Conservation (phyloP, 2,329 filamentous ascomycete species). For the Zasmidium citrigriseum region DNA sequence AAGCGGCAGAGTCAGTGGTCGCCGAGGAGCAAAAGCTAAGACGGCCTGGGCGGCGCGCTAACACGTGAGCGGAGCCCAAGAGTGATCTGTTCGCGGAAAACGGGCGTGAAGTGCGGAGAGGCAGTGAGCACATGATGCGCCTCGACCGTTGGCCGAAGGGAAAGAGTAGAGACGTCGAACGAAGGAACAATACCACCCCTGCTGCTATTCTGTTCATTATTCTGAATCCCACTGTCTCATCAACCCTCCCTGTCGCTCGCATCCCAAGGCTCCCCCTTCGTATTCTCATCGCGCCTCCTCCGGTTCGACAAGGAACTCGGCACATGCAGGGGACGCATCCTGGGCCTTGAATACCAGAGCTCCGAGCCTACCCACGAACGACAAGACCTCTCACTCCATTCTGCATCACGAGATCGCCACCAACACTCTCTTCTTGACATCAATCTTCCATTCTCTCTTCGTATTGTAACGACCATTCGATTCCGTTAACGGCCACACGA, state of each 20-base stretch:
- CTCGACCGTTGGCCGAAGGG: no score
- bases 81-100: no score
- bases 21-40: no score
- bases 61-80: no score
- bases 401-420: background rate
- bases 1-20: no score
- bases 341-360: background rate
- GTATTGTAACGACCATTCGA: no score
- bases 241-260: background rate
- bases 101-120: no score
- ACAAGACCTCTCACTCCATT: background rate
- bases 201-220: background rate
- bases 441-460: background rate
- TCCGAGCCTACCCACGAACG: background rate
- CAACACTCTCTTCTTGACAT: background rate
- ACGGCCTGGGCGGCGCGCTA: no score
- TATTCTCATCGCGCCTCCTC: background rate
- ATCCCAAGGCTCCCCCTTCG: background rate
- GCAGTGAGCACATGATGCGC: no score
- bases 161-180: no score
- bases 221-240: background rate
- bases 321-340: background rate
- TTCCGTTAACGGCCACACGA: background rate
- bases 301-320: background rate
- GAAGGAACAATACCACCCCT: no score